A percentile compares a stretch with the other conserved stretches of the same genome.
Conservation (phyloP, 2,329 filamentous ascomycete genomes). For the Sarocladium strictum region DNA sequence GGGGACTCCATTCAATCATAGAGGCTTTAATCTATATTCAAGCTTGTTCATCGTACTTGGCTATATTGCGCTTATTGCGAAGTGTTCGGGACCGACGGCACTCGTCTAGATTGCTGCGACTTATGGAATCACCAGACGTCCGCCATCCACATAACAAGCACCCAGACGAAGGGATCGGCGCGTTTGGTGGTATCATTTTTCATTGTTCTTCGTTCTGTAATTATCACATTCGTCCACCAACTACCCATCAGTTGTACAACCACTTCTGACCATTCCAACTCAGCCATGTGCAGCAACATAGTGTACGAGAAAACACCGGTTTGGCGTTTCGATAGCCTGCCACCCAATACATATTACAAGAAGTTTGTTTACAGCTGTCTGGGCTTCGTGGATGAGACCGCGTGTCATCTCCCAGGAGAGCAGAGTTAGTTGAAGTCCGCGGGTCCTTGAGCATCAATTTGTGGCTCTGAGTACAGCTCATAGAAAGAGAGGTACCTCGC, state of each 20-base stretch:
- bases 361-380: background rate
- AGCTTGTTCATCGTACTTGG: background rate
- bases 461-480: conserved; percentile 42
- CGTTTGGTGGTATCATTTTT: too few species aligned
- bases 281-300: background rate
- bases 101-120: too few species aligned
- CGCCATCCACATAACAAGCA: too few species aligned
- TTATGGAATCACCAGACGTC: too few species aligned
- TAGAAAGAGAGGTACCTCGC: conserved; percentile 46
- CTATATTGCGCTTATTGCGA: too few species aligned
- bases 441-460: conserved; percentile 40
- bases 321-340: background rate
- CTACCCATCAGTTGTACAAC: background rate
- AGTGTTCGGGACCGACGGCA: too few species aligned
- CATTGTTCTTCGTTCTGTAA: background rate
- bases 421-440: conserved; percentile 43
- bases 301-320: background rate
- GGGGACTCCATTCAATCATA: conserved; percentile 2
- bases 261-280: background rate
- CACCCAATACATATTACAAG: conserved; percentile 2
- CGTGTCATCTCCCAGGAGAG: background rate
- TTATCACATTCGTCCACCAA: background rate
- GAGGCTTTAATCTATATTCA: background rate
- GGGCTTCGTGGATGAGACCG: too few species aligned
- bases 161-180: too few species aligned